phyloP scores from a whole-genome alignment of 192 early-diverging fungal genomes.

The Oehlia diaphana region DNA sequence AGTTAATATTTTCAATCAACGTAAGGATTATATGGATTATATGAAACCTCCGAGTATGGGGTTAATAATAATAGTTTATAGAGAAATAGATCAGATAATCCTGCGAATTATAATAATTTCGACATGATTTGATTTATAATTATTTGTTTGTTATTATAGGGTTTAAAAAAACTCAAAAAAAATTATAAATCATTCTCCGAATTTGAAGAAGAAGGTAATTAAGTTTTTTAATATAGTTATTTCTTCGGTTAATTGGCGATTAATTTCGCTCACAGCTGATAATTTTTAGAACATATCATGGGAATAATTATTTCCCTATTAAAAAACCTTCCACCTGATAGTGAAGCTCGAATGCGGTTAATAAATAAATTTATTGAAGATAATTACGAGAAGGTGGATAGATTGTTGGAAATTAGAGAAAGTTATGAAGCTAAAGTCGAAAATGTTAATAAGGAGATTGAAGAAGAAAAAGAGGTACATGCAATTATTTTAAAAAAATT shows the following conservation, averaged over 20 bases:
- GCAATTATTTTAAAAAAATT: background rate
- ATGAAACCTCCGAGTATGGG: no score
- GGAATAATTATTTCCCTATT: conserved; percentile 84
- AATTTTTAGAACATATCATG: conserved; percentile 72
- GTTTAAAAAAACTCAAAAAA: conserved; percentile 75
- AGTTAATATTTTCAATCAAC: no score
- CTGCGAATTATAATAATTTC: no score
- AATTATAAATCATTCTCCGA: conserved; percentile 76
- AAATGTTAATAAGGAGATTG: conserved; percentile 56
- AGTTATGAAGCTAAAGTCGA: conserved; percentile 66
- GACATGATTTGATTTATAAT: background rate
- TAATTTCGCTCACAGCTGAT: background rate
- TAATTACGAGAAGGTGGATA: conserved; percentile 80
- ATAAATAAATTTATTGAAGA: conserved; percentile 82
- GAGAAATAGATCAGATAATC: no score
- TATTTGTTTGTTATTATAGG: conserved; percentile 37
- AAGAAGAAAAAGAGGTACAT: conserved; percentile 44
- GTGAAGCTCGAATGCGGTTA: conserved; percentile 68
- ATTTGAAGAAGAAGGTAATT: conserved; percentile 72
- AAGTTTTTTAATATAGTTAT: background rate
- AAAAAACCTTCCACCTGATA: conserved; percentile 57
- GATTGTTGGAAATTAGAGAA: conserved; percentile 74
- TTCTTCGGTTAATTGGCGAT: background rate
- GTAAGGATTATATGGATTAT: no score
- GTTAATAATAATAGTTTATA: no score